These are phyloP conservation scores for Komagataea norvegica DNA, from an alignment of 1,139 yeast genomes.

Conservation along the genomic window DNA sequence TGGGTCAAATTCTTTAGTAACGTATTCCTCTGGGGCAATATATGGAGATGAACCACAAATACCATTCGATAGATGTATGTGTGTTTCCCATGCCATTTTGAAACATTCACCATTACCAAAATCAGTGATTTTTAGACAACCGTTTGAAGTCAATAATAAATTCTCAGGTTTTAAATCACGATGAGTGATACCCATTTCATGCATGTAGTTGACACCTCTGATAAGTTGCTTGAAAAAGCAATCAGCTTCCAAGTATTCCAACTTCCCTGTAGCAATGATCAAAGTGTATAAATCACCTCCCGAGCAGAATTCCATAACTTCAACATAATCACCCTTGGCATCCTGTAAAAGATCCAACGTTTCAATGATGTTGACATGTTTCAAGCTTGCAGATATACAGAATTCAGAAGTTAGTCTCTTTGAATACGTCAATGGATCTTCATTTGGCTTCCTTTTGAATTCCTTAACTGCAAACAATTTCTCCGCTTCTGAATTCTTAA, in stretches of 20 bases:
- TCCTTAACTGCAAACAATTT: slow-evolving; percentile 78
- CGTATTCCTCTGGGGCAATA: slow-evolving; percentile 94
- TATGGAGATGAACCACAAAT: slow-evolving; percentile 88
- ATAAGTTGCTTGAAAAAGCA: slow-evolving; percentile 91
- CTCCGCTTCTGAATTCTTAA: slow-evolving; percentile 32
- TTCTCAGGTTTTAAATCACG: slow-evolving; percentile 95
- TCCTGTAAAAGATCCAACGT: slow-evolving; percentile 86
- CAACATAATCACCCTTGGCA: slow-evolving; percentile 89
- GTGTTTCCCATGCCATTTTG: slow-evolving; percentile 94
- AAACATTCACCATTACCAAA: slow-evolving; percentile 96
- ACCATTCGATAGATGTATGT: slow-evolving; percentile 78
- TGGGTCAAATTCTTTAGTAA: slow-evolving; percentile 74
- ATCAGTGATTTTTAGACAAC: slow-evolving; percentile 84
- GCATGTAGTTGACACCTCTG: slow-evolving; percentile 92
- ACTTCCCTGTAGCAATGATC: slow-evolving; percentile 76
- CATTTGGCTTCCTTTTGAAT: slow-evolving; percentile 53
- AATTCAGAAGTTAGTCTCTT: slow-evolving; percentile 79
- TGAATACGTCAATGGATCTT: slow-evolving; percentile 54
- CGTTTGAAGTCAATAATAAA: slow-evolving; percentile 70
- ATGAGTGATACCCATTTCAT: slow-evolving; percentile 95
- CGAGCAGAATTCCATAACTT: slow-evolving; percentile 93
- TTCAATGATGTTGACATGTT: slow-evolving; percentile 75
- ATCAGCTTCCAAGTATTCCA: slow-evolving; percentile 86
- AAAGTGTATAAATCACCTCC: slow-evolving; percentile 92
- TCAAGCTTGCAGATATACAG: slow-evolving; percentile 76